Conservation (phyloP, 768 basidiomycete species). For the Boletus insuetus region DNA sequence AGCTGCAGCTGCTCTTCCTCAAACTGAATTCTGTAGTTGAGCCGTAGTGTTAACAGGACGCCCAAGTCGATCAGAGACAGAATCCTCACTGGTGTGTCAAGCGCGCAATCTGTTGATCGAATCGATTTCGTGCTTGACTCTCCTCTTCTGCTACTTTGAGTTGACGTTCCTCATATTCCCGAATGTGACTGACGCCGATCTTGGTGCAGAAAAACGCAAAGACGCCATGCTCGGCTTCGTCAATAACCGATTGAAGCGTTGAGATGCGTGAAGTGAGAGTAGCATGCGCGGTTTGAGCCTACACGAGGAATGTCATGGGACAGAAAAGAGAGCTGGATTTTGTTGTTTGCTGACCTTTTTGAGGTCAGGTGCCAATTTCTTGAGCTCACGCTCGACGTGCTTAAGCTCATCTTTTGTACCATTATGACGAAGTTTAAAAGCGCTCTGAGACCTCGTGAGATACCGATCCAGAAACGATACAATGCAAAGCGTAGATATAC, state of each 20-base stretch:
- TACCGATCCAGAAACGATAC: neutral
- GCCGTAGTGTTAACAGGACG: constrained; percentile 3
- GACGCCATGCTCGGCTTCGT: constrained; percentile 76
- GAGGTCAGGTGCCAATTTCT: constrained; percentile 62
- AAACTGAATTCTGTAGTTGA: constrained; percentile 62
- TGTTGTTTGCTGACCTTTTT: constrained; percentile 52
- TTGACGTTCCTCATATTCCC: constrained; percentile 92
- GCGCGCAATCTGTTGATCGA: constrained; percentile 82
- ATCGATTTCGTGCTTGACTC: constrained; percentile 77
- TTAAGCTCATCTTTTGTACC: constrained; percentile 85
- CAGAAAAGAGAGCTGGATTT: neutral
- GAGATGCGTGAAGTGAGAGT: constrained; percentile 54
- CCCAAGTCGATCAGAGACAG: neutral
- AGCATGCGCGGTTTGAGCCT: constrained; percentile 56
- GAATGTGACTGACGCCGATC: constrained; percentile 77
- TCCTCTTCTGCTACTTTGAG: constrained; percentile 86
- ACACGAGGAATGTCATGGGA: neutral
- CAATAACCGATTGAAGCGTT: constrained; percentile 53
- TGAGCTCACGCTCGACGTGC: constrained; percentile 70
- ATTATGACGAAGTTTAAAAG: constrained; percentile 68
- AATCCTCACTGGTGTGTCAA: constrained; percentile 74
- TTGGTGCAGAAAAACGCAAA: constrained; percentile 76
- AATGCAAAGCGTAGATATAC: constrained; percentile 17
- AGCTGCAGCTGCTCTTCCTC: constrained; percentile 71
- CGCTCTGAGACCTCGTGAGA: constrained; percentile 47